Conservation (phyloP, 352 stramenopile genomes). For the Achlya hypogyna region DNA sequence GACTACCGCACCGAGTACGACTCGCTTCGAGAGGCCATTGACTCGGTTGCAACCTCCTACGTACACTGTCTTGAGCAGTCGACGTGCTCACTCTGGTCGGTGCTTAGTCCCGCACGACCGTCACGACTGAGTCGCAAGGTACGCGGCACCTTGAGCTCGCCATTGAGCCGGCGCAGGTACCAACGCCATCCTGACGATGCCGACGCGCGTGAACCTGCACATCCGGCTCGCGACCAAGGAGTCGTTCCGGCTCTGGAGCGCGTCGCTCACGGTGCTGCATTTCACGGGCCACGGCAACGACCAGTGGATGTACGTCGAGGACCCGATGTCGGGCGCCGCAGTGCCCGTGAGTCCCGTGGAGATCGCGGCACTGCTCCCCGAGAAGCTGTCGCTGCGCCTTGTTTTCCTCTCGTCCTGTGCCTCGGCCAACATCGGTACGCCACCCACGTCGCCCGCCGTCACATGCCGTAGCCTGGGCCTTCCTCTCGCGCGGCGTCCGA, state of each 20-base stretch:
- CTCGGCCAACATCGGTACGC: conserved; percentile 10
- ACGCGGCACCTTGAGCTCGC: neutral
- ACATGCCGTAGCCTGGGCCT: neutral
- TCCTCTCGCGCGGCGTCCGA: neutral
- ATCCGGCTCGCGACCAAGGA: conserved; percentile 3
- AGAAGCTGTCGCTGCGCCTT: neutral
- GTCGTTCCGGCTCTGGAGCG: neutral
- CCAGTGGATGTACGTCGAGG: conserved; percentile 13
- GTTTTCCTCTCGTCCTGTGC: conserved; percentile 11
- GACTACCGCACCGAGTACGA: neutral
- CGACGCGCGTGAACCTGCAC: neutral
- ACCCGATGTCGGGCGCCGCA: neutral
- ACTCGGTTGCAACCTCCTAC: neutral
- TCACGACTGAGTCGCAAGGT: neutral
- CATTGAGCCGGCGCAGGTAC: neutral
- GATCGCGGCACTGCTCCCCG: neutral
- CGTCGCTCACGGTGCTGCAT: neutral
- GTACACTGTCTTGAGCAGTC: too few relatives aligned
- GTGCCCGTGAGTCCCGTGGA: neutral
- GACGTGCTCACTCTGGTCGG: neutral
- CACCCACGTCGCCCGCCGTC: neutral
- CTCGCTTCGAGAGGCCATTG: neutral
- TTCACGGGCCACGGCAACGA: conserved; percentile 16
- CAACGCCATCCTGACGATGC: neutral
- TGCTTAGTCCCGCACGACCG: neutral